These are phyloP conservation scores for Salinomyces thailandicus DNA, from an alignment of 2,329 filamentous ascomycete genomes.

Conservation along the genomic window DNA sequence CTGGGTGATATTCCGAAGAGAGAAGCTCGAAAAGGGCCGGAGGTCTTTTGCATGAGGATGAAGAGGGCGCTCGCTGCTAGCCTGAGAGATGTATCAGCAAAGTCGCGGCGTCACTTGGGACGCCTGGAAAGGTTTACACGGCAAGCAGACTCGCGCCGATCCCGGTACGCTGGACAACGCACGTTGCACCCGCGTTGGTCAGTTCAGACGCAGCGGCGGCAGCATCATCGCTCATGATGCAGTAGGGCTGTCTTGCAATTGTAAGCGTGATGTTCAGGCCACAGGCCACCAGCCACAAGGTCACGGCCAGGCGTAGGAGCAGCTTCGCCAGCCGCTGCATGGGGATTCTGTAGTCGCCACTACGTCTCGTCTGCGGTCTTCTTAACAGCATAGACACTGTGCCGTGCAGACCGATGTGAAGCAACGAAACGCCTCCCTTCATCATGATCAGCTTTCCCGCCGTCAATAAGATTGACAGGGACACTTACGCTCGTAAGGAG, in stretches of 20 bases:
- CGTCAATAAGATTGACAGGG: neutral
- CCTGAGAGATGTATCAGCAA: no score
- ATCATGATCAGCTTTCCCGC: constrained; percentile 3
- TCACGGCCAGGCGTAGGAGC: constrained; percentile 11
- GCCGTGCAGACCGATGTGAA: constrained; percentile 13
- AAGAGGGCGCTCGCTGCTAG: constrained; percentile 13
- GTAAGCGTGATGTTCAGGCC: constrained; percentile 19
- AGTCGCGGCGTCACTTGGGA: no score
- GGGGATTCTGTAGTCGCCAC: constrained; percentile 3
- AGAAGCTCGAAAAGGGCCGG: constrained; percentile 15
- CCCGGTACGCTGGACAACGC: constrained; percentile 17
- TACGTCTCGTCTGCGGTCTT: constrained; percentile 8
- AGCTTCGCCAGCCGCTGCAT: constrained; percentile 11
- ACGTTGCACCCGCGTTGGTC: constrained; percentile 13
- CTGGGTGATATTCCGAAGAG: constrained; percentile 17
- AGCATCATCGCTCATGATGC: constrained; percentile 4
- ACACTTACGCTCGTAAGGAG: constrained; percentile 8
- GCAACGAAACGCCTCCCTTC: constrained; percentile 12
- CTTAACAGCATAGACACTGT: constrained; percentile 2
- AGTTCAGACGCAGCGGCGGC: neutral
- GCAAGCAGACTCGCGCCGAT: constrained; percentile 16
- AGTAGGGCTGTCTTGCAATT: constrained; percentile 12
- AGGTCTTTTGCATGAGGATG: constrained; percentile 17
- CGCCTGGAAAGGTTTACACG: constrained; percentile 18
- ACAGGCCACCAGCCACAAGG: constrained; percentile 17